Conservation (phyloP, 768 basidiomycete genomes). For the Amanita brunnescens region DNA sequence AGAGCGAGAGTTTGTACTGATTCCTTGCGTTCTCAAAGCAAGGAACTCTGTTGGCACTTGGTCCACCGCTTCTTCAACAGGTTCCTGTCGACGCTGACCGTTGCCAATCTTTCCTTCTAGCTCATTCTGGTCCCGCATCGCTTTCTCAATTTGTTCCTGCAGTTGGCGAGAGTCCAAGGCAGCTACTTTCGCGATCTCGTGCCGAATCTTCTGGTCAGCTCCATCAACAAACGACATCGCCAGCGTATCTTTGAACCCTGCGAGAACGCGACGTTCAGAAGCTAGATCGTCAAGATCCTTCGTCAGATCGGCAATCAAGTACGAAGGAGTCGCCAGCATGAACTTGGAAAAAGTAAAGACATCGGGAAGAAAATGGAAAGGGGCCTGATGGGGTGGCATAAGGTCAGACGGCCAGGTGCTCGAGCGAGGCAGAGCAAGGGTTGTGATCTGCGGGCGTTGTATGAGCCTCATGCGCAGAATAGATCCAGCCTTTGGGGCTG, state of each 20-base stretch:
- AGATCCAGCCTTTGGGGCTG: constrained; percentile 44
- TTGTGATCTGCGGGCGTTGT: constrained; percentile 90
- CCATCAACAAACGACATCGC: constrained; percentile 73
- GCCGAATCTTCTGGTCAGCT: constrained; percentile 66
- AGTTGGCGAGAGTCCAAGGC: constrained; percentile 69
- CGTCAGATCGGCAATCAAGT: constrained; percentile 68
- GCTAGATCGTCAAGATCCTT: constrained; percentile 66
- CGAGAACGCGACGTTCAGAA: constrained; percentile 56
- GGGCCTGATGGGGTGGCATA: constrained; percentile 84
- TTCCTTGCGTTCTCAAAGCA: constrained; percentile 27
- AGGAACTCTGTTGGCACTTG: constrained; percentile 58
- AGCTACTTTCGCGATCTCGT: constrained; percentile 71
- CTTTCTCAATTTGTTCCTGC: constrained; percentile 53
- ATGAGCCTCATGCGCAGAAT: constrained; percentile 80
- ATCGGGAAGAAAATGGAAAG: constrained; percentile 94
- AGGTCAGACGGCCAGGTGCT: constrained; percentile 91
- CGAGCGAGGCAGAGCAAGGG: constrained; percentile 88
- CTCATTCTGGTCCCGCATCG: constrained; percentile 46
- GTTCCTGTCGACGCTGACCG: constrained; percentile 17
- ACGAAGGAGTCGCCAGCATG: constrained; percentile 90
- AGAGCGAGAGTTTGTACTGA: constrained; percentile 10
- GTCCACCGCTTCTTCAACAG: constrained; percentile 3
- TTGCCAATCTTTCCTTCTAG: constrained; percentile 35
- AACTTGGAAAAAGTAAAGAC: constrained; percentile 84
- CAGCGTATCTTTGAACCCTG: constrained; percentile 65